These are phyloP conservation scores for Neofusicoccum parvum DNA, from an alignment of 2,329 filamentous ascomycete species.

Conservation along the genomic window DNA sequence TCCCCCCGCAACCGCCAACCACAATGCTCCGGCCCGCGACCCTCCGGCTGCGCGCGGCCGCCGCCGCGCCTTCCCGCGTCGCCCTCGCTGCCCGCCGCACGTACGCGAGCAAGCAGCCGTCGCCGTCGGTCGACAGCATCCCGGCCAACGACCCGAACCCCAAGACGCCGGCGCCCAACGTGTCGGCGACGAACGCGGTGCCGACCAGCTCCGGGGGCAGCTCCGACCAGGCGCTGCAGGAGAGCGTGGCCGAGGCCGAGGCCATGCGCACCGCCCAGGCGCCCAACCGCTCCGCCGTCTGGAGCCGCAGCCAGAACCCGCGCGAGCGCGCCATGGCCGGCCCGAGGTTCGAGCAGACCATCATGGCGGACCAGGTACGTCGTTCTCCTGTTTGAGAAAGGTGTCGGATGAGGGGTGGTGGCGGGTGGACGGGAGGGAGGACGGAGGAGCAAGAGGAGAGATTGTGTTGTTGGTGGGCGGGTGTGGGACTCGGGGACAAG, in stretches of 20 bases:
- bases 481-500: neutral
- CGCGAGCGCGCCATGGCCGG: conserved; percentile 85
- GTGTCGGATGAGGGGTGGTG: neutral
- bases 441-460: neutral
- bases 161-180: conserved; percentile 50
- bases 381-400: neutral
- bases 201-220: conserved; percentile 54
- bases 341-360: conserved; percentile 95
- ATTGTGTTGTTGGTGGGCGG: neutral
- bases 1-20: neutral
- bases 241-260: conserved; percentile 58
- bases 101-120: conserved; percentile 21
- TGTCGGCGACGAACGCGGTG: conserved; percentile 63
- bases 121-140: conserved; percentile 65
- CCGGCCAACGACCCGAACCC: conserved; percentile 66
- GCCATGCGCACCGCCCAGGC: conserved; percentile 69
- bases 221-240: conserved; percentile 58
- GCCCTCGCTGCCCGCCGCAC: neutral
- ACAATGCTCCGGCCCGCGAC: conserved; percentile 30
- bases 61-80: conserved; percentile 23
- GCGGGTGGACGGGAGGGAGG: neutral
- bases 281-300: conserved; percentile 77
- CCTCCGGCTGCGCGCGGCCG: conserved; percentile 30
- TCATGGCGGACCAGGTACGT: conserved; percentile 86
- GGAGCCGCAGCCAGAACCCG: conserved; percentile 84